Evolutionary conservation across 108 stramenopile genomes (phyloP), one percentile per base, ranked within the genome.

Genomic region (Aurantiochytrium sp.): DNA sequence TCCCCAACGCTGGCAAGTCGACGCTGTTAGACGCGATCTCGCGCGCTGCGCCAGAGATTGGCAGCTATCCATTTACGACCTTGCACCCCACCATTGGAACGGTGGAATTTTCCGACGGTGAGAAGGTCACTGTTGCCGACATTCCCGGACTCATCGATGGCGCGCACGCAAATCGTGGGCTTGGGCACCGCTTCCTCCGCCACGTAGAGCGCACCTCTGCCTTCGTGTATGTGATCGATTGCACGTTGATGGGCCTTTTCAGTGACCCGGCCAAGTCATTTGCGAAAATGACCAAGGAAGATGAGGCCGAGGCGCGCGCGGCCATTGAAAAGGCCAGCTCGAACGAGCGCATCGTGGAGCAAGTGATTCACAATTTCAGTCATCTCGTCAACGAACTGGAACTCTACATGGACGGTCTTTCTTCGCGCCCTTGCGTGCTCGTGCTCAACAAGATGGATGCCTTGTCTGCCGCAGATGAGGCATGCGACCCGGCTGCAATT

Each of bases 31-130:
- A 95, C 6, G 95, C 97, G 28, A 94, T 98, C 91, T 96, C 96
- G 58, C 91, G 93, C 47, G 99, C 98, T 8, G 92, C 91, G 73
- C 98, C 98, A 5, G 92, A 97, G 89, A 95, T 98, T 87, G 99
- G 98, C 5, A 95, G 96, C 44, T 99, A 99, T 92, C 96, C 98
- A 44, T 99, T 99, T 87, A 99, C 98, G 21, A 99, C 99, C 29
- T 89, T 99, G 45, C 95, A 96, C 91, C 99, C 99, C 42, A 90
- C 96, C 42, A 94, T 99, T 4, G 99, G 98, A 58, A 93, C 89
- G 57, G 95, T 97, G 28, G 93, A 97, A 28, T 97, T 96, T 69
- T 88, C 90, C 10, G 98, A 99, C 93, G 96, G 95, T 8, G 92
- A 90, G 43, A 90, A 91, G 12, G 89, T 98, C 5, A 91, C 95